A percentile compares a stretch with the other conserved stretches of the same genome.
Evolutionary conservation across 1,139 yeast genomes (phyloP).

Genomic region (Kazachstania sp.): DNA sequence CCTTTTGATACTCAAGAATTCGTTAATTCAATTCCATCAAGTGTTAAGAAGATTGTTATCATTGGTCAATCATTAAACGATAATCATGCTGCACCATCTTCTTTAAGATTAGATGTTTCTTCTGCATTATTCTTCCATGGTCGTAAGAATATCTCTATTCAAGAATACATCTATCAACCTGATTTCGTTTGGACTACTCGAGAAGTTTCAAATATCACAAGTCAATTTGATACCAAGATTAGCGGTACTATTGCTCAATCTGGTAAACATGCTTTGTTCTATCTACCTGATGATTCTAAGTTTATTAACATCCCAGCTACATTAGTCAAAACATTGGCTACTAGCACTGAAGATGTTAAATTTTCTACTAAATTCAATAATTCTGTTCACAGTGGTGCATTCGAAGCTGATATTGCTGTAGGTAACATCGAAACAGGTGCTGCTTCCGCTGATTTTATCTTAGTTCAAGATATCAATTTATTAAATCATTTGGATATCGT

Average conservation of each 20-base stretch:
- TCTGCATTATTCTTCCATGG: slow-evolving; percentile 59
- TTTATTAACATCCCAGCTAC: slow-evolving; percentile 52
- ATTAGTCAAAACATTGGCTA: slow-evolving; percentile 63
- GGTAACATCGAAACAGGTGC: slow-evolving; percentile 29
- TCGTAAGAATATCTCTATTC: slow-evolving; percentile 33
- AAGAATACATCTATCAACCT: slow-evolving; percentile 46
- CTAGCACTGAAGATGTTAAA: slow-evolving; percentile 49
- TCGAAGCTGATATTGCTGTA: slow-evolving; percentile 56
- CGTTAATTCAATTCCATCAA: slow-evolving; percentile 46
- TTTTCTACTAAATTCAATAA: slow-evolving; percentile 67
- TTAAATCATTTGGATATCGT: slow-evolving; percentile 53
- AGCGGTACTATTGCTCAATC: not conserved
- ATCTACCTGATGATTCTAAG: slow-evolving; percentile 14
- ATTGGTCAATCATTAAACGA: slow-evolving; percentile 46
- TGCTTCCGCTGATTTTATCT: slow-evolving; percentile 53
- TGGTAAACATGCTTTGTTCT: not conserved
- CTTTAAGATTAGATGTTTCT: slow-evolving; percentile 60
- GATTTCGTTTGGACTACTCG: slow-evolving; percentile 51
- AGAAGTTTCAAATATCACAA: slow-evolving; percentile 44
- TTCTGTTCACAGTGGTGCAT: slow-evolving; percentile 61
- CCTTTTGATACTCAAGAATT: slow-evolving; percentile 65
- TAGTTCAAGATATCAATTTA: slow-evolving; percentile 52
- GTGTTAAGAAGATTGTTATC: slow-evolving; percentile 55
- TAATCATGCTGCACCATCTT: slow-evolving; percentile 30
- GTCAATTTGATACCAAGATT: slow-evolving; percentile 29